phyloP scores from a whole-genome alignment of 2,329 filamentous ascomycete genomes.

The Anthostomella pinea region DNA sequence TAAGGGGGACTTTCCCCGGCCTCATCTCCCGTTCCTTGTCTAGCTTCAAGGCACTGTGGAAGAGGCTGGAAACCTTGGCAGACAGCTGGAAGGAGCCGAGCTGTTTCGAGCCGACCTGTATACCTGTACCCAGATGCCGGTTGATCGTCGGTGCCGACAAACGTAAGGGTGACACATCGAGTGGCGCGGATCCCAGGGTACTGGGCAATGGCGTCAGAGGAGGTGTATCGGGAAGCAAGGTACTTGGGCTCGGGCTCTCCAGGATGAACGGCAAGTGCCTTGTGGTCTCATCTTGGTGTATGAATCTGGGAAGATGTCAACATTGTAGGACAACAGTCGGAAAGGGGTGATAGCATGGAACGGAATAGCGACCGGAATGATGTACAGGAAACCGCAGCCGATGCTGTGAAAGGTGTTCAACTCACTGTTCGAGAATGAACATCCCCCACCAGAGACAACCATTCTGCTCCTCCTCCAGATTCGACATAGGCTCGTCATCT shows the following conservation, averaged over 20 bases:
- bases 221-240: constrained; percentile 29
- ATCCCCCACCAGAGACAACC: constrained; percentile 43
- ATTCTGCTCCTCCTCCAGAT: constrained; percentile 36
- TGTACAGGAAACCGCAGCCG: too few relatives aligned
- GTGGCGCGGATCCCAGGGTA: too few relatives aligned
- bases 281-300: constrained; percentile 30
- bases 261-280: constrained; percentile 31
- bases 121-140: constrained; percentile 20
- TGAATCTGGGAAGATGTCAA: constrained; percentile 24
- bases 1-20: constrained; percentile 24
- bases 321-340: not conserved
- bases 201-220: constrained; percentile 14
- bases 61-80: constrained; percentile 29
- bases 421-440: constrained; percentile 43
- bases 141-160: not conserved
- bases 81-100: constrained; percentile 31
- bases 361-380: too few relatives aligned
- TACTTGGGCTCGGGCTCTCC: constrained; percentile 27
- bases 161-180: constrained; percentile 11
- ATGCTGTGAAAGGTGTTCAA: constrained; percentile 7
- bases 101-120: constrained; percentile 18
- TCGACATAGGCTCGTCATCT: constrained; percentile 18
- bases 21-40: constrained; percentile 26
- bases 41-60: constrained; percentile 29
- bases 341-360: too few relatives aligned